These are phyloP conservation scores for Rhizoclosmatium sp. DNA, from an alignment of 192 early-diverging fungal species.

Conservation along the genomic window DNA sequence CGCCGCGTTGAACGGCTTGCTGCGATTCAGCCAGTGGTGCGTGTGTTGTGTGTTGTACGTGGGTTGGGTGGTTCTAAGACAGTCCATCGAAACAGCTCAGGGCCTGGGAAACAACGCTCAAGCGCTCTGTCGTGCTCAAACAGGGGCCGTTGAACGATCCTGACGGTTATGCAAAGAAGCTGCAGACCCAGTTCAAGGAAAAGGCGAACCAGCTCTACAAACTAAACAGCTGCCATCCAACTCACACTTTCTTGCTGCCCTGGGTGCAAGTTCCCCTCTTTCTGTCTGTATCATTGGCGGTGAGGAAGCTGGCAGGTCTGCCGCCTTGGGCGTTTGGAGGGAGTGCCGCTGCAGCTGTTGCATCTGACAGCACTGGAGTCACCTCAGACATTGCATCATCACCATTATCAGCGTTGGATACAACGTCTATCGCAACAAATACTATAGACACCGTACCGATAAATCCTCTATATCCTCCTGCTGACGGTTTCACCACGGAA, in stretches of 20 bases:
- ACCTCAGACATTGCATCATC: not conserved
- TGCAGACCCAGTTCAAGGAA: slow-evolving; percentile 34
- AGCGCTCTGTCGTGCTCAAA: not conserved
- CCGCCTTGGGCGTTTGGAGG: slow-evolving; percentile 38
- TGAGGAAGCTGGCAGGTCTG: slow-evolving; percentile 64
- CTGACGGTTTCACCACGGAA: slow-evolving; percentile 60
- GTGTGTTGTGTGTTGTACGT: too few species aligned
- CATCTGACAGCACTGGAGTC: not conserved
- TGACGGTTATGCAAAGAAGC: not conserved
- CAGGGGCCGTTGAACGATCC: not conserved
- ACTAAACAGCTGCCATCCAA: slow-evolving; percentile 64
- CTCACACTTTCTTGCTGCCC: slow-evolving; percentile 69
- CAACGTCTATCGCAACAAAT: slow-evolving; percentile 44
- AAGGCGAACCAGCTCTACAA: slow-evolving; percentile 59
- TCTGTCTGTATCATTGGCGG: slow-evolving; percentile 68
- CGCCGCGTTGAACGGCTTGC: slow-evolving; percentile 36
- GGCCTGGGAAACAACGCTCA: slow-evolving; percentile 44
- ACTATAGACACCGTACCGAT: not conserved
- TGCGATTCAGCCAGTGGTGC: slow-evolving; percentile 37
- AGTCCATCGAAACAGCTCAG: not conserved
- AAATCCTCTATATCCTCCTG: not conserved
- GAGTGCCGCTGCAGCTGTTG: not conserved
- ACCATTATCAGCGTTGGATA: slow-evolving; percentile 31
- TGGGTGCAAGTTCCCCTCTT: slow-evolving; percentile 83
- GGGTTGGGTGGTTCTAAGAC: too few species aligned